These are phyloP conservation scores for Colletotrichum cuscutae DNA, from an alignment of 2,329 filamentous ascomycete species.

Conservation along the genomic window DNA sequence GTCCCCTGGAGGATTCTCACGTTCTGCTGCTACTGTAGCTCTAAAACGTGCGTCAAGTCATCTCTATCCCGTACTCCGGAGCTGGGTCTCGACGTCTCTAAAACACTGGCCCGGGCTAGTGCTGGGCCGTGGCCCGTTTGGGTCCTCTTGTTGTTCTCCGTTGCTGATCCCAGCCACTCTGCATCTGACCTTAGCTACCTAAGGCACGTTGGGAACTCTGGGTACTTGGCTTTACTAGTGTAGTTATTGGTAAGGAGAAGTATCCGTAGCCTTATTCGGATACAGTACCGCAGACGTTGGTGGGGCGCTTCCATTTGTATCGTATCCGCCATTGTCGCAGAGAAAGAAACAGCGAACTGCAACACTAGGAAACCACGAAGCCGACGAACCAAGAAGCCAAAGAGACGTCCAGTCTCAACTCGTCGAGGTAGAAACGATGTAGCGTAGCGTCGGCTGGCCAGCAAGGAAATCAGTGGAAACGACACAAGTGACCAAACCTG, in stretches of 20 bases:
- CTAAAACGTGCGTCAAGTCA: slow-evolving; percentile 33
- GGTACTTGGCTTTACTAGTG: not conserved
- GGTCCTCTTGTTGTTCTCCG: not conserved
- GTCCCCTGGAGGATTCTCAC: slow-evolving; percentile 8
- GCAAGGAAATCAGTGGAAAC: not conserved
- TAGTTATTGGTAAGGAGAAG: not conserved
- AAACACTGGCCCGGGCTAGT: slow-evolving; percentile 33
- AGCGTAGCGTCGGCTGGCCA: not conserved
- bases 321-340: slow-evolving; percentile 15
- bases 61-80: slow-evolving; percentile 22
- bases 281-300: not conserved
- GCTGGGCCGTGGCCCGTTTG: slow-evolving; percentile 19
- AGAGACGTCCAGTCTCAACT: not conserved
- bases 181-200: not conserved
- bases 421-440: not conserved
- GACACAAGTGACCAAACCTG: not conserved
- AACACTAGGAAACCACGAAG: not conserved
- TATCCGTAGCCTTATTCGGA: not conserved
- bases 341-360: not conserved
- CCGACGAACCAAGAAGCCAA: not conserved
- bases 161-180: not conserved
- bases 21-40: slow-evolving; percentile 20
- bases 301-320: not conserved
- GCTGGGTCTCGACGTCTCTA: slow-evolving; percentile 26
- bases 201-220: not conserved